Percentiles rank a stretch among this genome's conserved stretches.
Conservation (phyloP, 306 rosid species). For the Medicago truncatula region MtrunA17r5.0-ANR NC_053043.1:14501001-14501500, state of each 20-base stretch:
- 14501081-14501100: conserved; percentile 42
- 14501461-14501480: neutral
- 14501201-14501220: neutral
- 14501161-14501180: neutral
- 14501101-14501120: neutral
- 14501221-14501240: neutral
- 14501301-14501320: neutral
- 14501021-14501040: neutral
- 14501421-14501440: neutral
- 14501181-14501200: neutral
- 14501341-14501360: rapidly evolving
- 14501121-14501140: neutral
- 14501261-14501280: rapidly evolving
- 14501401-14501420: neutral
- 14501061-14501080: neutral
- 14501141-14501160: neutral
- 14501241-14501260: neutral
- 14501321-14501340: neutral
- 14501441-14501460: neutral
- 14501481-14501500: neutral
- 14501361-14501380: neutral
- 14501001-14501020: neutral
- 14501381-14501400: neutral
- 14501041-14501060: conserved; percentile 4
- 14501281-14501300: neutral